These are phyloP conservation scores for Leonotis leonurus DNA, from an alignment of 257 asterid genomes.

Conservation along the genomic window DNA sequence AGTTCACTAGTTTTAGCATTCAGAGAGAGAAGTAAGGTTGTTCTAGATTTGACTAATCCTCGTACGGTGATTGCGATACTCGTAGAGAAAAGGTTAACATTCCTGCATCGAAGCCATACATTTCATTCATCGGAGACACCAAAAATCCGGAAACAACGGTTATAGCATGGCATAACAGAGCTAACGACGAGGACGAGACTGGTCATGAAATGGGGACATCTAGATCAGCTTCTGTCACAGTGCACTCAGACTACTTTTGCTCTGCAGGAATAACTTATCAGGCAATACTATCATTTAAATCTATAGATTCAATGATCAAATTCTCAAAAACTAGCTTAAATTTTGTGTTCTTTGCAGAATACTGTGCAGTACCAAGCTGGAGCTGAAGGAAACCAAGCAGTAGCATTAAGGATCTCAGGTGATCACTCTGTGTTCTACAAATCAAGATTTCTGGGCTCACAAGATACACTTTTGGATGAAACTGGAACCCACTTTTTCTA, in stretches of 20 bases:
- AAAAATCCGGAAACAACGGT: constrained; percentile 23
- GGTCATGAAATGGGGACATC: constrained; percentile 36
- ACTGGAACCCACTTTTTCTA: constrained; percentile 45
- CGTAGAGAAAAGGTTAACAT: constrained; percentile 62
- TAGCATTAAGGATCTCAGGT: constrained; percentile 46
- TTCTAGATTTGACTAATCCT: neutral
- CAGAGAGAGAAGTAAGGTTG: no score
- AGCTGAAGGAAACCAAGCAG: constrained; percentile 45
- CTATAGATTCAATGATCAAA: neutral
- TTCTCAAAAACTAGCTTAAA: neutral
- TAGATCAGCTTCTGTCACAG: constrained; percentile 42
- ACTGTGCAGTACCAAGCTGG: constrained; percentile 24
- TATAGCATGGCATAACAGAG: constrained; percentile 55
- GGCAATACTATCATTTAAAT: constrained; percentile 29
- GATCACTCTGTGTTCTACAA: constrained; percentile 53
- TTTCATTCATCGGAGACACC: constrained; percentile 52
- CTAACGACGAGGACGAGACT: constrained; percentile 28
- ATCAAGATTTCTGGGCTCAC: constrained; percentile 54
- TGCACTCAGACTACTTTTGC: constrained; percentile 56
- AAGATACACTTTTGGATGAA: constrained; percentile 70
- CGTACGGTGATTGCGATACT: no score
- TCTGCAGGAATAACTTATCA: constrained; percentile 52
- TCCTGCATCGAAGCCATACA: constrained; percentile 45
- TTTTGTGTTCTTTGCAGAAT: constrained; percentile 31
- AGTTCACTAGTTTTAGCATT: no score